Base-by-base conservation (phyloP, 306 rosid species). In the Ormosia semicastrata region DNA sequence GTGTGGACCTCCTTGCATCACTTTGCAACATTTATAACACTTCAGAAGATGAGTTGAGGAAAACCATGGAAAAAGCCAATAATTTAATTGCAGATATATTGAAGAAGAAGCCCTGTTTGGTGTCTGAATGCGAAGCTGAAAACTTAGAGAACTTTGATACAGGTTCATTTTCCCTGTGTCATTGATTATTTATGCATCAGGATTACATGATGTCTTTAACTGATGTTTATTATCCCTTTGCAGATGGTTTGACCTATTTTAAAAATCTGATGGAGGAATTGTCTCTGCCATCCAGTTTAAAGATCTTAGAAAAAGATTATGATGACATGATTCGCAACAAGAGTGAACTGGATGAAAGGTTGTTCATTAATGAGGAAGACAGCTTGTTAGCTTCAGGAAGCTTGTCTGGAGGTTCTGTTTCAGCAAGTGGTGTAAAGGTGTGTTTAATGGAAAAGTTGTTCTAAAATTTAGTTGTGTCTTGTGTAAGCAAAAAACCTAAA, bases 181-280 rank as follows among this genome's bases (percentile, higher is more conserved):
- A 13, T 52, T 56, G 32, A 41, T 74, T 79, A 46, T 87, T 44
- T 49, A 60, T 73, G 77, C 52, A 40, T 32, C 15, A 39, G 5
- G 49, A 33, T 8, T 62, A 11, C 71, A 30, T 39, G 46, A 32
- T 63, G 54, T 64, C 46, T 56, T 46, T 63, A 73, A 36, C 77
- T 68, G 73, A 53, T 62, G n/a, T 71, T 66, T 47, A 73, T 79
- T 63, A 59, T 71, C 36, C 12, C 63, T 39, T 54, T 88, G 81
- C 89, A 96, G 99, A 92, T 87, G 97, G 98, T 78, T 89, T 96
- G 90, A 86, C 78, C 50, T 94, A 85, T 86, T 96, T 96, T 86
- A 91, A 85, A 73, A 97, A 86, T 83, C 88, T 96, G 37, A 89
- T 91, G 93, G 97, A 92, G 65, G 91, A 89, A 57, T 86, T 85